Percentiles rank a stretch among this genome's conserved stretches.
Evolutionary conservation across 2,329 filamentous ascomycete genomes (phyloP).

Genomic region (Fusarium paranaense): DNA sequence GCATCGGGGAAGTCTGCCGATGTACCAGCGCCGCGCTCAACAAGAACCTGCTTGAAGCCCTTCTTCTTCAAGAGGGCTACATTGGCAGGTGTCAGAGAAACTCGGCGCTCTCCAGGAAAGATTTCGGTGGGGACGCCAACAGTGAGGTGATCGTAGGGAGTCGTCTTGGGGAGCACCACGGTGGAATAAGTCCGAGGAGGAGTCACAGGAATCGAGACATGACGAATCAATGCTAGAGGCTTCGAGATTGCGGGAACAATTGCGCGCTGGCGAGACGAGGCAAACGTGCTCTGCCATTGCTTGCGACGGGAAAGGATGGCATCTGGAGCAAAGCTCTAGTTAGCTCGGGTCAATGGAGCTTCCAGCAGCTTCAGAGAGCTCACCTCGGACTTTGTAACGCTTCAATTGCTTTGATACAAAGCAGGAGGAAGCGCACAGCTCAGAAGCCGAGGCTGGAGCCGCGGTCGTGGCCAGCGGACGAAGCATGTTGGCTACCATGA

Average conservation of each 20-base stretch:
- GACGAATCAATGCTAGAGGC: constrained; percentile 54
- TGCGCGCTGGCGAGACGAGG: constrained; percentile 43
- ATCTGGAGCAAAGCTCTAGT: constrained; percentile 8
- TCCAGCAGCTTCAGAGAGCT: neutral
- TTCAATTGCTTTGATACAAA: constrained; percentile 41
- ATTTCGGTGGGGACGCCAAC: constrained; percentile 85
- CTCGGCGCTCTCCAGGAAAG: constrained; percentile 82
- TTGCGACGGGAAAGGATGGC: constrained; percentile 42
- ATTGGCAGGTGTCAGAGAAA: constrained; percentile 87
- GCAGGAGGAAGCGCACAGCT: constrained; percentile 46
- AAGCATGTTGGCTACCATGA: constrained; percentile 51
- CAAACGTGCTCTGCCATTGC: constrained; percentile 55
- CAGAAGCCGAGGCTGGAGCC: constrained; percentile 41
- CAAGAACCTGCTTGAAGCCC: constrained; percentile 80
- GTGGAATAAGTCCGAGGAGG: constrained; percentile 54
- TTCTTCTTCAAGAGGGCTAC: constrained; percentile 86
- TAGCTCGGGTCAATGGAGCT: constrained; percentile 8
- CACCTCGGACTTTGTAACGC: constrained; percentile 37
- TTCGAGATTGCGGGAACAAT: constrained; percentile 44
- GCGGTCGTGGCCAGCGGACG: constrained; percentile 46
- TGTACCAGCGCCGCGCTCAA: constrained; percentile 84
- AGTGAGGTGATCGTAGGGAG: constrained; percentile 77
- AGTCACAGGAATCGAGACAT: constrained; percentile 49
- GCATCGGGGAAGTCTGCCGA: constrained; percentile 82
- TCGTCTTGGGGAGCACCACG: constrained; percentile 55